These are phyloP conservation scores for Solanum hybrid DNA, from an alignment of 305 asterid genomes.

Conservation along the genomic window DNA sequence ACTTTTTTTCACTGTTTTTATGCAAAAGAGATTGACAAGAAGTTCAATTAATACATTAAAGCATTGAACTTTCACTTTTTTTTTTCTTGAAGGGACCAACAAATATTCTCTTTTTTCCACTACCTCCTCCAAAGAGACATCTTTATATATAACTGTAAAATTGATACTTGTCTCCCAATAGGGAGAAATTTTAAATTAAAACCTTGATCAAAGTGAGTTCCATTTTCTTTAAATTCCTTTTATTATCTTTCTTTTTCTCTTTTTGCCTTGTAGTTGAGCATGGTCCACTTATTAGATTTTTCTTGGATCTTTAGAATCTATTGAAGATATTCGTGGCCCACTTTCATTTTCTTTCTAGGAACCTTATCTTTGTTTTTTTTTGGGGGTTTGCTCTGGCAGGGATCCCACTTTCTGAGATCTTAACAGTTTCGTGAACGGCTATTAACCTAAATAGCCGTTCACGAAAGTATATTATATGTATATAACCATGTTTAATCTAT, in stretches of 20 bases:
- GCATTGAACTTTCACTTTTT: not conserved
- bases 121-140: conserved; percentile 6
- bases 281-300: conserved; percentile 31
- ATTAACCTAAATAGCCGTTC: not conserved
- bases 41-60: not conserved
- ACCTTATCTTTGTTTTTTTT: conserved; percentile 8
- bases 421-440: not conserved
- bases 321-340: conserved; percentile 22
- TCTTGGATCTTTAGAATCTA: conserved; percentile 18
- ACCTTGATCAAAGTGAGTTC: conserved; percentile 20
- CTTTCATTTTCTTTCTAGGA: conserved; percentile 28
- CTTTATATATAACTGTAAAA: not conserved
- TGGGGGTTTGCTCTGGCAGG: not conserved
- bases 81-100: not conserved
- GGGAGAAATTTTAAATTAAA: conserved; percentile 38
- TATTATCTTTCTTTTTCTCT: not conserved
- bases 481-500: not conserved
- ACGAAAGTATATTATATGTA: not conserved
- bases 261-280: not conserved
- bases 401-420: not conserved
- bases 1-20: not conserved
- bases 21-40: not conserved
- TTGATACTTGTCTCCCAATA: conserved; percentile 42
- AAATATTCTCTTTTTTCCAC: not conserved
- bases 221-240: not conserved